phyloP scores from a whole-genome alignment of 2,329 filamentous ascomycete genomes.

The Cadophora gregata region DNA sequence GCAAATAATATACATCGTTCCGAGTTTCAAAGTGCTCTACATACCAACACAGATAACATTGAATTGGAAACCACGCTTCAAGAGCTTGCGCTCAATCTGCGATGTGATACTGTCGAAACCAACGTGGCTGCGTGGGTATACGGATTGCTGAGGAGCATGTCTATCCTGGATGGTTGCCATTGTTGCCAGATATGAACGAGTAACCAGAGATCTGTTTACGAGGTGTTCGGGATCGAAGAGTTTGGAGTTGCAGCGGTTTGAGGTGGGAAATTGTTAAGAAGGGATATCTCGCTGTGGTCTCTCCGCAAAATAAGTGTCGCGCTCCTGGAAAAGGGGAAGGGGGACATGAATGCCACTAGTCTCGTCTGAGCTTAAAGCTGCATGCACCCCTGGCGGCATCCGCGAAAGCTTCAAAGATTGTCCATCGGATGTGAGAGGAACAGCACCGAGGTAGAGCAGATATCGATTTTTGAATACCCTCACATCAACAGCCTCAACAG shows the following conservation, averaged over 20 bases:
- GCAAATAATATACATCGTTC: conserved; percentile 3
- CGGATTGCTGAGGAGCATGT: conserved; percentile 43
- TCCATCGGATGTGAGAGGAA: conserved; percentile 9
- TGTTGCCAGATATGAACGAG: conserved; percentile 27
- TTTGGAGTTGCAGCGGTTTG: background rate
- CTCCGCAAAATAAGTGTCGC: conserved; percentile 41
- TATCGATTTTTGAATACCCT: background rate
- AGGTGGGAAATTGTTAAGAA: conserved; percentile 33
- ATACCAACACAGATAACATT: conserved; percentile 99
- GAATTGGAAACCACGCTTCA: conserved; percentile 99
- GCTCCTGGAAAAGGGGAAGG: conserved; percentile 35
- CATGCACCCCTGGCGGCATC: conserved; percentile 16
- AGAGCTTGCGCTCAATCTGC: conserved; percentile 98
- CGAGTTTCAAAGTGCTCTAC: conserved; percentile 49
- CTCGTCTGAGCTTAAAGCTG: conserved; percentile 27
- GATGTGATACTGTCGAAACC: conserved; percentile 99
- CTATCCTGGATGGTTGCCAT: conserved; percentile 45
- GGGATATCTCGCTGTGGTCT: conserved; percentile 24
- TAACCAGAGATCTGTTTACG: conserved; percentile 21
- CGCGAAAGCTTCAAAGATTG: conserved; percentile 37
- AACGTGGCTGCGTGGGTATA: conserved; percentile 96
- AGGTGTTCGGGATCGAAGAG: conserved; percentile 12
- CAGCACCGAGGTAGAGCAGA: background rate
- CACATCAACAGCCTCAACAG: conserved; percentile 2
- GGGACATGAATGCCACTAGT: conserved; percentile 22